Conservation (phyloP, 352 stramenopile genomes). For the Phytopythium boreale region DNA sequence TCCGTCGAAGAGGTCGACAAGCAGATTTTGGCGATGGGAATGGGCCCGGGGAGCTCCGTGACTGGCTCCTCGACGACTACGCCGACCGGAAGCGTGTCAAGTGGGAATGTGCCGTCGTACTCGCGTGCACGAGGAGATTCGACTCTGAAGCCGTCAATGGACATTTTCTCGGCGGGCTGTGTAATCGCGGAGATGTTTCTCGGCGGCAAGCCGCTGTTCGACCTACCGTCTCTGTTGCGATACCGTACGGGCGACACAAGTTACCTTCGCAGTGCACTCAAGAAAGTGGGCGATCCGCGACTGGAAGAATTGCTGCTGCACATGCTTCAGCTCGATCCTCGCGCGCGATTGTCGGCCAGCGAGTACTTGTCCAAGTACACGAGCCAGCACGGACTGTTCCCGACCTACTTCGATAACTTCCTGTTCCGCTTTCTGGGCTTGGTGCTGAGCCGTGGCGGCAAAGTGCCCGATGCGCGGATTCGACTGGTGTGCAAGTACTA, state of each 20-base stretch:
- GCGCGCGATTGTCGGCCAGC: slow-evolving; percentile 74
- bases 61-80: slow-evolving; percentile 22
- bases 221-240: slow-evolving; percentile 90
- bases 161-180: slow-evolving; percentile 98
- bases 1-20: slow-evolving; percentile 71
- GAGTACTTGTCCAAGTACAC: slow-evolving; percentile 91
- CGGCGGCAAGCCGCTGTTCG: slow-evolving; percentile 94
- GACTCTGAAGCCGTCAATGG: slow-evolving; percentile 89
- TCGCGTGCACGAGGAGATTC: slow-evolving; percentile 52
- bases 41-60: slow-evolving; percentile 18
- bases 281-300: slow-evolving; percentile 90
- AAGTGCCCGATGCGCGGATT: slow-evolving; percentile 91
- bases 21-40: slow-evolving; percentile 66
- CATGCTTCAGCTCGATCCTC: slow-evolving; percentile 93
- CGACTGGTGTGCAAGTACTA: slow-evolving; percentile 93
- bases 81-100: slow-evolving; percentile 18
- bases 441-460: slow-evolving; percentile 73
- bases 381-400: slow-evolving; percentile 55
- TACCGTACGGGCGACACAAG: slow-evolving; percentile 80
- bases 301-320: slow-evolving; percentile 90
- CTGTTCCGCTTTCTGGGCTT: slow-evolving; percentile 89
- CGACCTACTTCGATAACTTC: slow-evolving; percentile 86
- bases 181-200: slow-evolving; percentile 97
- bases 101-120: slow-evolving; percentile 23
- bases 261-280: slow-evolving; percentile 75